Evolutionary conservation across 2,329 filamentous ascomycete genomes (phyloP).

Genomic region (Fusarium longipes): DNA sequence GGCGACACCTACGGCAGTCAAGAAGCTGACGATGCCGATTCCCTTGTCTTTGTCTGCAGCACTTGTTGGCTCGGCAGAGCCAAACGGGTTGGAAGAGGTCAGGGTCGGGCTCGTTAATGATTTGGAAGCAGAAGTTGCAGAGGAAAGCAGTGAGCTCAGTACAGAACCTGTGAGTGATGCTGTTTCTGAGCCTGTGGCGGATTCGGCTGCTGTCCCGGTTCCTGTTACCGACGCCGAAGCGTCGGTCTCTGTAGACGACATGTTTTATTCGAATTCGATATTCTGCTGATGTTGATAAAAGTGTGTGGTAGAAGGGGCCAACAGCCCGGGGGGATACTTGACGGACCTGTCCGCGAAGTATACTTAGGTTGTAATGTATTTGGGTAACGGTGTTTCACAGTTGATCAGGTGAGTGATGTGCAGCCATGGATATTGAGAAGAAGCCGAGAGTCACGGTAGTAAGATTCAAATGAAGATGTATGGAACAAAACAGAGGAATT

Average conservation of each 20-base stretch:
- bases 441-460: too few relatives aligned
- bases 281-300: too few relatives aligned
- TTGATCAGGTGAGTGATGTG: neutral
- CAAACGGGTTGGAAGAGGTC: neutral
- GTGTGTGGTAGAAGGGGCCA: too few relatives aligned
- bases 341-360: slow-evolving; percentile 2
- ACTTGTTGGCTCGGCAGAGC: neutral
- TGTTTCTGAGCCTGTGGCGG: slow-evolving; percentile 21
- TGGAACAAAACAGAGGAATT: neutral
- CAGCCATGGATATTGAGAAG: too few relatives aligned
- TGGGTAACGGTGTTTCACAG: slow-evolving; percentile 11
- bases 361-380: neutral
- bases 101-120: slow-evolving; percentile 12
- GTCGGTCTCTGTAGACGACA: slow-evolving; percentile 26
- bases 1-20: slow-evolving; percentile 73
- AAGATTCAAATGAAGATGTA: slow-evolving; percentile 1
- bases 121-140: slow-evolving; percentile 26
- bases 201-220: slow-evolving; percentile 22
- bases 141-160: slow-evolving; percentile 18
- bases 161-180: slow-evolving; percentile 29
- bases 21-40: slow-evolving; percentile 60
- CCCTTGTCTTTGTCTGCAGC: slow-evolving; percentile 58
- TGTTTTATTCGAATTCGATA: neutral
- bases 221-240: slow-evolving; percentile 36
- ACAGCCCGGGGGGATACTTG: neutral